Evolutionary conservation across 371 early-diverging fungal species (phyloP).

Genomic region (Cokeromyces recurvatus): DNA sequence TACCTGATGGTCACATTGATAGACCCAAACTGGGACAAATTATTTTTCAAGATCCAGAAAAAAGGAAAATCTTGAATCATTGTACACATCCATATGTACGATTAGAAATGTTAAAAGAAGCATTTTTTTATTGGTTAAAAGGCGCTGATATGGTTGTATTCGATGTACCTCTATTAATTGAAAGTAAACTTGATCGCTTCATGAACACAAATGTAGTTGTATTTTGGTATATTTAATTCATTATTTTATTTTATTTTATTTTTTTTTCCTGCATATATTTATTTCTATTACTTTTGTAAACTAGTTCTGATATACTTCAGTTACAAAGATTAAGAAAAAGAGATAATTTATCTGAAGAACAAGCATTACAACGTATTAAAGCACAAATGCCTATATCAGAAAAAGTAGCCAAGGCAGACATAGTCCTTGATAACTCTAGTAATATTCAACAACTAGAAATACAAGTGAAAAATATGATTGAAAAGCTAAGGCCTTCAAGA

Average conservation of each 20-base stretch:
- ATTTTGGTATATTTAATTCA: conserved; percentile 76
- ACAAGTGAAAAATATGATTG: conserved; percentile 55
- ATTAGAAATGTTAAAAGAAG: conserved; percentile 65
- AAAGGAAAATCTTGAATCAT: conserved; percentile 70
- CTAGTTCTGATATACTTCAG: conserved; percentile 73
- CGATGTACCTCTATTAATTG: conserved; percentile 91
- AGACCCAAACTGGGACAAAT: conserved; percentile 75
- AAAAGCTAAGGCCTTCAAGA: conserved; percentile 39
- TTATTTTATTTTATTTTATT: no score
- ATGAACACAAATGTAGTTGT: conserved; percentile 76
- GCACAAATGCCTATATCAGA: conserved; percentile 80
- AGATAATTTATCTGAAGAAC: conserved; percentile 58
- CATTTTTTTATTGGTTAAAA: conserved; percentile 66
- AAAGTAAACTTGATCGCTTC: conserved; percentile 71
- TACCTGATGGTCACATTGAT: conserved; percentile 58
- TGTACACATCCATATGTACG: conserved; percentile 89
- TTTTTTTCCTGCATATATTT: no score
- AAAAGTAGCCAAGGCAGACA: conserved; percentile 73
- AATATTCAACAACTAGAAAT: conserved; percentile 53
- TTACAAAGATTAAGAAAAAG: conserved; percentile 68
- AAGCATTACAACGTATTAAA: conserved; percentile 71
- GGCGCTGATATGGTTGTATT: conserved; percentile 73
- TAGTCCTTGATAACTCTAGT: conserved; percentile 83
- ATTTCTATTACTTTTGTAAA: no score
- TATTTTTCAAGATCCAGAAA: conserved; percentile 71